phyloP scores from a whole-genome alignment of 164 flowering plant genomes.

The Vitis amurensis region DNA sequence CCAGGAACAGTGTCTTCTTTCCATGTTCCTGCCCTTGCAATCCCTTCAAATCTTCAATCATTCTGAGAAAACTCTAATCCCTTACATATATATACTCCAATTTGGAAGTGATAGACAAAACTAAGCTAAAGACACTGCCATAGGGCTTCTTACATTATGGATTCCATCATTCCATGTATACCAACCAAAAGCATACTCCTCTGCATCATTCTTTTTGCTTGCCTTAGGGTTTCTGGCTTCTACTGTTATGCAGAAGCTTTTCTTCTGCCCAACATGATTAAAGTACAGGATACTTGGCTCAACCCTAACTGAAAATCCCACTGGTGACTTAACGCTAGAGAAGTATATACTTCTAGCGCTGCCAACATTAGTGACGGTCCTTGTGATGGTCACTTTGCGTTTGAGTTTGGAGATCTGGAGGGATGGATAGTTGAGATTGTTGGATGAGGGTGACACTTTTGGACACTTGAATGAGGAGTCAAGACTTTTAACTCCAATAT shows the following conservation, averaged over 20 bases:
- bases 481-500: conserved; percentile 23
- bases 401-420: conserved; percentile 57
- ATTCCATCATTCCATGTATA: conserved; percentile 64
- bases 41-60: no score
- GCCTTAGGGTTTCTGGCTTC: conserved; percentile 8
- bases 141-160: conserved; percentile 65
- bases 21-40: no score
- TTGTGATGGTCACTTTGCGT: conserved; percentile 40
- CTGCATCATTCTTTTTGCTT: conserved; percentile 1
- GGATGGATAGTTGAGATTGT: conserved; percentile 77
- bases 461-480: conserved; percentile 54
- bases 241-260: conserved; percentile 62
- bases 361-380: conserved; percentile 84
- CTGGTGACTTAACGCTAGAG: conserved; percentile 42
- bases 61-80: no score
- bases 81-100: no score
- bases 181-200: conserved; percentile 66
- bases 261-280: conserved; percentile 46
- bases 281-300: conserved; percentile 48
- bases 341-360: conserved; percentile 39
- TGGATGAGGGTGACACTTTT: conserved; percentile 20
- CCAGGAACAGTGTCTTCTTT: no score
- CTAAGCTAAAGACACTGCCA: conserved; percentile 50
- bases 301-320: conserved; percentile 51
- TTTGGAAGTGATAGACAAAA: not conserved